These are phyloP conservation scores for Neurospora crassa DNA, from an alignment of 2,329 filamentous ascomycete species.

Conservation along the genomic window DNA sequence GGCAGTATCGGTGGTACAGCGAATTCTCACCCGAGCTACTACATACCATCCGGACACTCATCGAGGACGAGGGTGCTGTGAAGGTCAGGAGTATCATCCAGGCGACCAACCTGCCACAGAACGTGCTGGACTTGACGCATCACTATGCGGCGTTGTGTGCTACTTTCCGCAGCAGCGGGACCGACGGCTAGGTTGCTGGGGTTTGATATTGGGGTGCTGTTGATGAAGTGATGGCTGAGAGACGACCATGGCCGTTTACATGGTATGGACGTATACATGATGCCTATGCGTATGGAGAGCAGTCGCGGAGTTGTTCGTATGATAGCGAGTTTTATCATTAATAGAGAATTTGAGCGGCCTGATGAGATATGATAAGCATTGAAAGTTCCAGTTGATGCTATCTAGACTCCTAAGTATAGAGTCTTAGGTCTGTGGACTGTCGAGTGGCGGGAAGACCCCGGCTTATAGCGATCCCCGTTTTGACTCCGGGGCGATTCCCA, in stretches of 20 bases:
- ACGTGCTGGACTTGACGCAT: slow-evolving; percentile 88
- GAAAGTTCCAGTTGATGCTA: background rate
- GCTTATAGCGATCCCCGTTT: background rate
- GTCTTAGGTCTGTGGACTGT: background rate
- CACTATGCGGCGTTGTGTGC: slow-evolving; percentile 93
- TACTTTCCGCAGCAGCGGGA: slow-evolving; percentile 89
- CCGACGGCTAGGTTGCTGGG: slow-evolving; percentile 50
- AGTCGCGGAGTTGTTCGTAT: background rate
- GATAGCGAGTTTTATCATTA: background rate
- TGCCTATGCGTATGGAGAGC: background rate
- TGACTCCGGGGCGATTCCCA: background rate
- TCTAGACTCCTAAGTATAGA: background rate
- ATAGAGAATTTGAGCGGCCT: background rate
- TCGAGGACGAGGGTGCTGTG: slow-evolving; percentile 94
- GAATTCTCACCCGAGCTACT: slow-evolving; percentile 94
- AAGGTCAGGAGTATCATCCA: slow-evolving; percentile 97
- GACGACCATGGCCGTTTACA: background rate
- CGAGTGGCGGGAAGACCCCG: background rate
- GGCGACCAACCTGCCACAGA: slow-evolving; percentile 85
- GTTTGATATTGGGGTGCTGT: background rate
- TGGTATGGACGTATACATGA: background rate
- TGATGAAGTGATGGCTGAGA: background rate
- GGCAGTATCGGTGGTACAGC: slow-evolving; percentile 99
- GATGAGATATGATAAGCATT: background rate
- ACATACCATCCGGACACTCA: slow-evolving; percentile 79